Conservation (phyloP, 306 rosid species). For the Ormosia emarginata region DNA sequence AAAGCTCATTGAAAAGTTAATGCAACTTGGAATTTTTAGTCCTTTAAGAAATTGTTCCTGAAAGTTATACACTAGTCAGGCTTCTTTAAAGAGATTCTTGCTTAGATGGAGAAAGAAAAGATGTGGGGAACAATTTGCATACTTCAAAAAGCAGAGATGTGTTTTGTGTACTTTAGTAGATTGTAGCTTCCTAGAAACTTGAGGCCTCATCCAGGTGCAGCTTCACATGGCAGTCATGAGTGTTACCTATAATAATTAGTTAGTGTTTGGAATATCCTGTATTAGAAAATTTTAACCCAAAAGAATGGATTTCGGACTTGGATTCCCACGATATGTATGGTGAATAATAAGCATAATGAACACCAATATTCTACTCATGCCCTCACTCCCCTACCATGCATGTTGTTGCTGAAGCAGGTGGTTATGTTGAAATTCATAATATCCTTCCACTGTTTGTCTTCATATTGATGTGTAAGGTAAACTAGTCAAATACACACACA, state of each 20-base stretch:
- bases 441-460: not conserved
- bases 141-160: slow-evolving; percentile 24
- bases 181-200: not conserved
- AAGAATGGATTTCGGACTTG: too few relatives aligned
- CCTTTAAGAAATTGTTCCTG: slow-evolving; percentile 27
- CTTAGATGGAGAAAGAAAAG: slow-evolving; percentile 23
- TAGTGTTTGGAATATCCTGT: not conserved
- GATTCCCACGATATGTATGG: not conserved
- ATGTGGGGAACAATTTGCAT: slow-evolving; percentile 21
- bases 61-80: slow-evolving; percentile 25
- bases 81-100: slow-evolving; percentile 27
- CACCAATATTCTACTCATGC: not conserved
- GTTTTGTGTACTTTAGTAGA: slow-evolving; percentile 1
- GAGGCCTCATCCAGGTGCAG: not conserved
- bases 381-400: not conserved
- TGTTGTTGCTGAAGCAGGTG: not conserved
- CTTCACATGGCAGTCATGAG: not conserved
- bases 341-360: not conserved
- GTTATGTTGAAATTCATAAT: not conserved
- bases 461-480: too few relatives aligned
- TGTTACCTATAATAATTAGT: not conserved
- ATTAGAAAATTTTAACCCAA: not conserved
- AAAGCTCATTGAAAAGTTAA: too few relatives aligned
- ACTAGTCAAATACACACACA: too few relatives aligned
- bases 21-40: slow-evolving; percentile 24